Base-by-base conservation (phyloP, 768 basidiomycete genomes). In the Asterophora parasitica region DNA sequence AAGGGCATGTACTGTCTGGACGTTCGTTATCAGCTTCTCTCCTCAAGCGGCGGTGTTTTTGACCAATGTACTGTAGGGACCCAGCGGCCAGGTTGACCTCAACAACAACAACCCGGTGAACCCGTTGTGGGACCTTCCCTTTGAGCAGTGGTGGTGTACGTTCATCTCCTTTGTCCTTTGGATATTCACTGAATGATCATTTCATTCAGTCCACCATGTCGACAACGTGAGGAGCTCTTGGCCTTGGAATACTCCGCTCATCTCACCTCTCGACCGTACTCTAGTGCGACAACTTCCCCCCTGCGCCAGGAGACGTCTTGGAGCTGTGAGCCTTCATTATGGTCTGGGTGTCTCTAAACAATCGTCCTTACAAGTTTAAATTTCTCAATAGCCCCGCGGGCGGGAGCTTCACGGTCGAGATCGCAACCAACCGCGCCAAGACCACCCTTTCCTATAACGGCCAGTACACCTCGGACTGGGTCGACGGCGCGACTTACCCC, bases 141-240 rank as follows among this genome's bases (percentile, higher is more conserved):
- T 66, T 51, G 61, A 55, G 7, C 58, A 70, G 13, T 78, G 74
- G 70, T 78, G 75, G 75, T 70, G 76, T 75, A 46, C 59, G 68
- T 67, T 11, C 10, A 23, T 30, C 28, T 19, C 15, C 17, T 27
- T 10, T 47, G 43, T 7, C 36, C 10, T 27, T 4, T n/a, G n/a
- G n/a, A 2, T 11, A 23, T 12, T 4, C 12, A n/a, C 44, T 46
- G 5, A 23, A 23, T 23, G 23, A n/a, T 31, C 20, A 0, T 12
- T 26, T 4, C 4, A 41, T 72, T 31, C 9, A 31, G 71, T 73
- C 59, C 71, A 69, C 54, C 62, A 63, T 45, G 51, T 63, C 46
- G 63, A 70, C 52, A 44, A 51, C 9, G 70, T 75, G 54, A 39
- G 67, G 30, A 12, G n/a, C 3, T 23, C 28, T 19, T 19, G 32